Evolutionary conservation across 257 asterid genomes (phyloP).

Genomic region (Verbascum thapsus): DNA sequence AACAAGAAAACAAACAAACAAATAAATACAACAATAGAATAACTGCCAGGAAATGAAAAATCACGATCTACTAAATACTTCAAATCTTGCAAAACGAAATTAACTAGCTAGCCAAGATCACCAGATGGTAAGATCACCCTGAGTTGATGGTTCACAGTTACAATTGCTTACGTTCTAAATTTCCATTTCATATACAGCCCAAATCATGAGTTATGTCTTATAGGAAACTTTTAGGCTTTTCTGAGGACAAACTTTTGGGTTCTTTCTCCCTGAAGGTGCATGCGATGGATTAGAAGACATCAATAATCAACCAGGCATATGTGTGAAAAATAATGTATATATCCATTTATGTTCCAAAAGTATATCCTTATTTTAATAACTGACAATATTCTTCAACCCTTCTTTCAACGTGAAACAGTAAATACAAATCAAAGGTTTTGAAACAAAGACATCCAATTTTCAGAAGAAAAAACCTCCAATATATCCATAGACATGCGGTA

Average conservation of each 20-base stretch:
- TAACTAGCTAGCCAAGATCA: constrained; percentile 6
- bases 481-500: neutral
- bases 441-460: neutral
- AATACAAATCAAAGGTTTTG: neutral
- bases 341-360: neutral
- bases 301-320: neutral
- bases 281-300: neutral
- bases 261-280: neutral
- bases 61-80: neutral
- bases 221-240: neutral
- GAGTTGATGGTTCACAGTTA: neutral
- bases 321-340: neutral
- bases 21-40: neutral
- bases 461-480: neutral
- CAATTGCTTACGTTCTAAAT: neutral
- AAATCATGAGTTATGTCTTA: neutral
- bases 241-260: neutral
- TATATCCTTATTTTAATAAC: neutral
- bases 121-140: constrained; percentile 8
- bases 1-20: neutral
- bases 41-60: neutral
- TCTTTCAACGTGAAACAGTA: neutral
- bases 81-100: neutral
- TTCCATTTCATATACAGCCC: neutral
- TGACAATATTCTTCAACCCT: neutral